A percentile compares a stretch with the other conserved stretches of the same genome.
Evolutionary conservation across 1,284 basidiomycete genomes (phyloP).

Genomic region (Ustilago vetiveriae): DNA sequence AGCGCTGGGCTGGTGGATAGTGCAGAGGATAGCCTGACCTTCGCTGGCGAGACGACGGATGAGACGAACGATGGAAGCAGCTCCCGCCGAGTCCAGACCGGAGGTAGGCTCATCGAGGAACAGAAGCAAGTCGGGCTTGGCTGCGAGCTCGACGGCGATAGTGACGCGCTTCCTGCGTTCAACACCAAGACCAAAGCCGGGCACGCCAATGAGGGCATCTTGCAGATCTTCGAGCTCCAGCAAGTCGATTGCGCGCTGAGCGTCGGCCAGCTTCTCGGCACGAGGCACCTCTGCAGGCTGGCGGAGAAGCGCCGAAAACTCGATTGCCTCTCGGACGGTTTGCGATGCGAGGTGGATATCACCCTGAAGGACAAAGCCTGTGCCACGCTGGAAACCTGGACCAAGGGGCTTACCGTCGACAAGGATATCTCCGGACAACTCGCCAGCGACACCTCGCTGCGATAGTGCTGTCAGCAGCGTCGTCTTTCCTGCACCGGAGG

Average conservation of each 20-base stretch:
- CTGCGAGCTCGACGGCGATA: slow-evolving; percentile 60
- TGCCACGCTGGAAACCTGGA: slow-evolving; percentile 76
- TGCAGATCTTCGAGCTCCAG: slow-evolving; percentile 50
- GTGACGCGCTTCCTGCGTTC: slow-evolving; percentile 58
- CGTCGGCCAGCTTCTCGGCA: slow-evolving; percentile 50
- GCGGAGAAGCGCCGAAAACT: slow-evolving; percentile 57
- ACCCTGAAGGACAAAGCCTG: slow-evolving; percentile 78
- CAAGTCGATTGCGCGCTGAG: slow-evolving; percentile 48
- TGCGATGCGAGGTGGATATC: slow-evolving; percentile 55
- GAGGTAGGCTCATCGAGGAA: slow-evolving; percentile 64
- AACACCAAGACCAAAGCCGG: slow-evolving; percentile 56
- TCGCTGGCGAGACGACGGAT: slow-evolving; percentile 51
- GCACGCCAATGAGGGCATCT: slow-evolving; percentile 57
- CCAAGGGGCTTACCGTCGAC: slow-evolving; percentile 80
- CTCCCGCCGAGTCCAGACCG: slow-evolving; percentile 54
- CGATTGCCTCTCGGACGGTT: slow-evolving; percentile 59
- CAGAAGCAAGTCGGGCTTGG: slow-evolving; percentile 58
- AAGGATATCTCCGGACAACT: slow-evolving; percentile 79
- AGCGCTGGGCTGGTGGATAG: slow-evolving; percentile 59
- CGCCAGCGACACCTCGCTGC: slow-evolving; percentile 77
- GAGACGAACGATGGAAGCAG: slow-evolving; percentile 53
- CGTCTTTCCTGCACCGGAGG: slow-evolving; percentile 76
- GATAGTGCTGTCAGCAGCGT: slow-evolving; percentile 81
- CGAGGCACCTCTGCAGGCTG: slow-evolving; percentile 49
- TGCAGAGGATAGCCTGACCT: slow-evolving; percentile 60